Conservation (phyloP, 106 monocot genomes). For the Platanthera guangdongensis region DNA sequence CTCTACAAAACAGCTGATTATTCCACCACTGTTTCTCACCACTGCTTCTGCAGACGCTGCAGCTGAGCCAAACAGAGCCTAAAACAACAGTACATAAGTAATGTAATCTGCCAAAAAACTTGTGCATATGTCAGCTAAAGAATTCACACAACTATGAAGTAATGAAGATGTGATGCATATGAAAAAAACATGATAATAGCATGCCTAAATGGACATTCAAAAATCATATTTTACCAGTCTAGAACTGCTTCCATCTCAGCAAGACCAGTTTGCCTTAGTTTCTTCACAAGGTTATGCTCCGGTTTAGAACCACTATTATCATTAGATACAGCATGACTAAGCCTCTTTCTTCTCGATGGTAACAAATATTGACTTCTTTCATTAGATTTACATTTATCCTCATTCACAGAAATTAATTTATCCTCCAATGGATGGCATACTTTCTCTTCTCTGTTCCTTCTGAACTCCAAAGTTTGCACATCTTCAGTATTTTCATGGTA, state of each 20-base stretch:
- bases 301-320: conserved; percentile 14
- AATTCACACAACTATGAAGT: not conserved
- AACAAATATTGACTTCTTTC: not conserved
- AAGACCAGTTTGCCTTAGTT: conserved; percentile 13
- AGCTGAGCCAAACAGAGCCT: too few relatives aligned
- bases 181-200: not conserved
- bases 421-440: conserved; percentile 10
- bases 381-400: conserved; percentile 2
- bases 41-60: too few relatives aligned
- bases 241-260: conserved; percentile 8
- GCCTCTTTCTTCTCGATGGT: conserved; percentile 33
- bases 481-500: conserved; percentile 5
- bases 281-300: conserved; percentile 25
- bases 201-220: not conserved
- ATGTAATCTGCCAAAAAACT: not conserved
- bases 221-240: conserved; percentile 14
- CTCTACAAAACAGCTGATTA: too few relatives aligned
- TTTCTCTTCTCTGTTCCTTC: not conserved
- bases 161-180: not conserved
- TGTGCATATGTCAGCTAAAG: not conserved
- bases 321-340: conserved; percentile 10
- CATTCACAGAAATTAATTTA: not conserved
- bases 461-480: conserved; percentile 7
- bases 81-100: not conserved
- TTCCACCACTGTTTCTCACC: too few relatives aligned